Evolutionary conservation across 2,329 filamentous ascomycete genomes (phyloP).

Genomic region (Diplodia corticola): DNA sequence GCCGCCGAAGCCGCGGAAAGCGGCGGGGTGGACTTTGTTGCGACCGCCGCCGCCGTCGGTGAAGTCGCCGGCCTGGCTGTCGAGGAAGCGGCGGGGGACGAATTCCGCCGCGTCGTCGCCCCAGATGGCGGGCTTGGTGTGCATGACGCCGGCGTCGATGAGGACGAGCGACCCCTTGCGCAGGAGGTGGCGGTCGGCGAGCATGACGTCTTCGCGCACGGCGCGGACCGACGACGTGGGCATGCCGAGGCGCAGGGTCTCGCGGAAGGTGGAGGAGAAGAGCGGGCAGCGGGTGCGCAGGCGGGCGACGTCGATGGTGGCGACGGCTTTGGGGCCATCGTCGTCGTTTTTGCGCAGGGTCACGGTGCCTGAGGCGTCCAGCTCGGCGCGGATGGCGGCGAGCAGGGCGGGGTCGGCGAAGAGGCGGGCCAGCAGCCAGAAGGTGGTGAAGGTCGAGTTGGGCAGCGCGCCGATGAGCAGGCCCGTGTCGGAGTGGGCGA

Average conservation of each 20-base stretch:
- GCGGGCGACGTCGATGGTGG: conserved; percentile 40
- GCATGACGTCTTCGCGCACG: conserved; percentile 47
- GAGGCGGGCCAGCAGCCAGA: conserved; percentile 50
- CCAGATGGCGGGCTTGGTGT: conserved; percentile 46
- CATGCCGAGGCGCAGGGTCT: conserved; percentile 47
- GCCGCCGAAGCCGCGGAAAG: conserved; percentile 2
- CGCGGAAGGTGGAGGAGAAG: conserved; percentile 48
- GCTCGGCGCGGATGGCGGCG: conserved; percentile 39
- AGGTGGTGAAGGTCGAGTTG: conserved; percentile 47
- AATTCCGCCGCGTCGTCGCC: conserved; percentile 46
- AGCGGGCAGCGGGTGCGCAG: conserved; percentile 47
- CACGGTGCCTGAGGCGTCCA: conserved; percentile 43
- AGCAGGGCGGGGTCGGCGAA: conserved; percentile 45
- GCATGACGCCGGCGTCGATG: conserved; percentile 48
- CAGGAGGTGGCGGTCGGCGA: conserved; percentile 53
- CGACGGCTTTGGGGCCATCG: neutral
- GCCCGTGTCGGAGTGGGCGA: conserved; percentile 29
- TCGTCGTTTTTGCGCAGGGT: neutral
- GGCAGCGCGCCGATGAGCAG: conserved; percentile 40
- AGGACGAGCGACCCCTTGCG: conserved; percentile 47
- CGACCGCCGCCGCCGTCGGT: conserved; percentile 27
- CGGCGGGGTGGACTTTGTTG: neutral
- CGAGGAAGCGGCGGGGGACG: conserved; percentile 34
- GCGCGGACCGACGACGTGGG: conserved; percentile 43
- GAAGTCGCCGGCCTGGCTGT: neutral